Evolutionary conservation across 805 yeast genomes (phyloP), one percentile per base, ranked within the genome.

Genomic region (Zygoascus biomembranicola): DNA sequence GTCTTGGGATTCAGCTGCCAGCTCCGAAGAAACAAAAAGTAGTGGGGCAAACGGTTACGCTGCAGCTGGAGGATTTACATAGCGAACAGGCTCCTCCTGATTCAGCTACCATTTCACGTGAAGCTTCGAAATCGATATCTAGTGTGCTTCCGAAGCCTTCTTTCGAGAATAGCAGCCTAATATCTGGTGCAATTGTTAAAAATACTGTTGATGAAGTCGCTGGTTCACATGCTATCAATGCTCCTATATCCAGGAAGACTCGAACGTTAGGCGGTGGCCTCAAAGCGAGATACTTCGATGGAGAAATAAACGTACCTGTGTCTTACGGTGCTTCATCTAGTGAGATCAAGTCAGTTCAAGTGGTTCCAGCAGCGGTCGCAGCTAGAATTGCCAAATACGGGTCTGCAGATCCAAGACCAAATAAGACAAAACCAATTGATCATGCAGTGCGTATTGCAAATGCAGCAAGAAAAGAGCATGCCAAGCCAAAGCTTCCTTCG

Each of bases 371-470:
- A 8, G 46, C 62, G 8, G 58, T 60, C 2, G 52, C 56, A 3
- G 63, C 63, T 2, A 45, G 61, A 18, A 45, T 41, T 31, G 59
- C 60, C 6, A 60, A 60, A 47, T 56, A 57, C 37, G 61, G 60
- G 13, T 18, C 28, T 2, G 16, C 13, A 13, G 32, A 47, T 31
- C 32, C 48, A 6, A 23, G 18, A 20, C 45, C 47, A 4, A 16
- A 50, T 4, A 19, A 23, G 51, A 18, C 52, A 18, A 18, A 26
- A 13, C 32, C 8, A 5, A 13, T 13, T 13, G 35, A 16, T 16
- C 35, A 49, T 16, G 18, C 35, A 8, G 4, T 26, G 37, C 35
- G 2, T 13, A 19, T 28, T 14, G 37, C 43, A 16, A 26, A n/a
- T 14, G 48, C 32, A 19, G 37, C 48, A 5, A 26, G 18, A 45